These are phyloP conservation scores for Mycena amicta DNA, from an alignment of 768 basidiomycete genomes.

Conservation along the genomic window DNA sequence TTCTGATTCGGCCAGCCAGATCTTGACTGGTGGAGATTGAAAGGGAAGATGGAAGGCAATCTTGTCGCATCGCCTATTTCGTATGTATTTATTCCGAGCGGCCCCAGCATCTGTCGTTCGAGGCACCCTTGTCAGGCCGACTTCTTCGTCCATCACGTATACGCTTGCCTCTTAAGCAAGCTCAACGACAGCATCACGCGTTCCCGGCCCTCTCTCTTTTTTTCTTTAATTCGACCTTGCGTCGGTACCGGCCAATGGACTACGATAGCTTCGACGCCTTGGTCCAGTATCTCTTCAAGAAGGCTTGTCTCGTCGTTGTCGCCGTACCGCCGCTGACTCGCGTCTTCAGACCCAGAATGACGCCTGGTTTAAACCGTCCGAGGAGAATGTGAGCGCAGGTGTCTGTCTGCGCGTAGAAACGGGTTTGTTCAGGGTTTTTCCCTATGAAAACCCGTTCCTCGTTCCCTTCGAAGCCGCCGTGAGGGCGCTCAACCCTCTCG, in stretches of 20 bases:
- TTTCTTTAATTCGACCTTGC: conserved; percentile 29
- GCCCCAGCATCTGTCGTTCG: not conserved
- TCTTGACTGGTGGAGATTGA: not conserved
- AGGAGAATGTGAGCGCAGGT: conserved; percentile 79
- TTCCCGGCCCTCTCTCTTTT: conserved; percentile 31
- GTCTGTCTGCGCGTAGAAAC: conserved; percentile 74
- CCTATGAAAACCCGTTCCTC: conserved; percentile 81
- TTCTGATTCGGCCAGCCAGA: not conserved
- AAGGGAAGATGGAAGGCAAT: not conserved
- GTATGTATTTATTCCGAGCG: not conserved
- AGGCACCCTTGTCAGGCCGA: not conserved
- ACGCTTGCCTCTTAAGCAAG: not conserved
- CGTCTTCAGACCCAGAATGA: conserved; percentile 69
- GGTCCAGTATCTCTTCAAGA: conserved; percentile 78
- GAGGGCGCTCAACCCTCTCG: conserved; percentile 74
- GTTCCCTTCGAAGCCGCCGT: conserved; percentile 84
- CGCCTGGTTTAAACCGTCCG: conserved; percentile 85
- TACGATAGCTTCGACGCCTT: conserved; percentile 83
- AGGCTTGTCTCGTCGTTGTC: conserved; percentile 43
- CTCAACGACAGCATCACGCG: conserved; percentile 13
- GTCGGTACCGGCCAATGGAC: conserved; percentile 51
- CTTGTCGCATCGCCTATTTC: not conserved
- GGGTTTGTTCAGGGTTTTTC: conserved; percentile 78
- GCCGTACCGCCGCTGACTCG: not conserved
- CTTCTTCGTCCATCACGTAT: conserved; percentile 3